Base-by-base conservation (phyloP, 768 basidiomycete genomes). In the Nidula microcarpa region DNA sequence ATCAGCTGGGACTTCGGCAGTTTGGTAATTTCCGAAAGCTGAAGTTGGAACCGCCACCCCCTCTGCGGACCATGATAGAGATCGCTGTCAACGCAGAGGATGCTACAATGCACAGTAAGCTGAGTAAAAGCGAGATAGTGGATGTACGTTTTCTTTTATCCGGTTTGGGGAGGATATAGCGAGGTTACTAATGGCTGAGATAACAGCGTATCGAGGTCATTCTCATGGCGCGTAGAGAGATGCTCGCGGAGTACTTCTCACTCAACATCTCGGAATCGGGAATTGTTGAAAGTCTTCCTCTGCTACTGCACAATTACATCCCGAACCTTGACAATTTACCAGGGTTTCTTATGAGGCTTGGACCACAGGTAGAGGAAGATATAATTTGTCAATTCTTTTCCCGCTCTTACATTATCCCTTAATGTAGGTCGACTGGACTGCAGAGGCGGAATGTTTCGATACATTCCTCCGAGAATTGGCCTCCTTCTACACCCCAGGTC, bases 201-300 rank as follows among this genome's bases (percentile, higher is more conserved):
- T 39, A 47, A 23, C 56, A 93, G 91, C 75, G 77, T 34, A 91
- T 94, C 44, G 66, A 77, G 5, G 69, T 79, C n/a, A 80, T 80
- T 5, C 68, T 94, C 2, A 71, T 84, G 52, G 63, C 72, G 3
- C 75, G 81, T 10, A 78, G 87, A 7, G 87, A 87, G 3, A 98
- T 99, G 95, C 74, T 98, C 3, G 73, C 81, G 1, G 97, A 98
- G 57, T 98, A 99, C 68, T 98, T 98, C 64, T 87, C 85, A 1
- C 68, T 98, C 16, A 68, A 70, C 23, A 87, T 99, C 57, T 79
- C 82, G 5, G 72, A 77, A 0, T 71, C 79, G 2, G 94, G 91
- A 1, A 64, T 73, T 18, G 70, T 98, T n/a, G 80, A 87, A 60
- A 84, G 80, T 53, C 63, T 99, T 10, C 97, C 97, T 0, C 74